A percentile compares a stretch with the other conserved stretches of the same genome.
phyloP scores from a whole-genome alignment of 352 stramenopile genomes.

The Pythium phragmitis region DNA sequence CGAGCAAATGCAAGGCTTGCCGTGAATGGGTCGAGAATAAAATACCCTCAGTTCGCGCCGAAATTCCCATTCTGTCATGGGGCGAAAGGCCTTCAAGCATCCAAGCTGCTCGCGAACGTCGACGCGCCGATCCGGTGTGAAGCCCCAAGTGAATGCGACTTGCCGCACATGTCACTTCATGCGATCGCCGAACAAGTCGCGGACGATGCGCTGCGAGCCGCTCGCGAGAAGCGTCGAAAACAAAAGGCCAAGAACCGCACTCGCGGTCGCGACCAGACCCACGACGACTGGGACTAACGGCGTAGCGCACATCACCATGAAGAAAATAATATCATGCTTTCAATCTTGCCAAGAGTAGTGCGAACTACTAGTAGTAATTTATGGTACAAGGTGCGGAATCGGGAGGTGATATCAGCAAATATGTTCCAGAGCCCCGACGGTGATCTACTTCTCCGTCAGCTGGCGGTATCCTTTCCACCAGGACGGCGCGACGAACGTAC shows the following conservation, averaged over 20 bases:
- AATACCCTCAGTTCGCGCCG: constrained; percentile 25
- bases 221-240: constrained; percentile 9
- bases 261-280: not conserved
- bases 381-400: constrained; percentile 25
- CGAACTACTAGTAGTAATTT: constrained; percentile 22
- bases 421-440: not conserved
- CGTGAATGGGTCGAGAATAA: not conserved
- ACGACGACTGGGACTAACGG: constrained; percentile 7
- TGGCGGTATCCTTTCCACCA: constrained; percentile 93
- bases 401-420: not conserved
- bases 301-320: not conserved
- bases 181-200: constrained; percentile 56
- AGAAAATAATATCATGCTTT: constrained; percentile 1
- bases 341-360: constrained; percentile 2
- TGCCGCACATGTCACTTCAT: constrained; percentile 51
- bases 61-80: constrained; percentile 46
- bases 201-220: constrained; percentile 33
- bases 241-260: constrained; percentile 21
- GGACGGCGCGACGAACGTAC: constrained; percentile 69
- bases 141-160: constrained; percentile 31
- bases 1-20: not conserved
- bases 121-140: constrained; percentile 33
- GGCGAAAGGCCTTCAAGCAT: constrained; percentile 9
- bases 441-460: constrained; percentile 90
- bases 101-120: constrained; percentile 23